These are phyloP conservation scores for Aspergillus pseudoviridinutans DNA, from an alignment of 2,329 filamentous ascomycete genomes.

Conservation along the genomic window DNA sequence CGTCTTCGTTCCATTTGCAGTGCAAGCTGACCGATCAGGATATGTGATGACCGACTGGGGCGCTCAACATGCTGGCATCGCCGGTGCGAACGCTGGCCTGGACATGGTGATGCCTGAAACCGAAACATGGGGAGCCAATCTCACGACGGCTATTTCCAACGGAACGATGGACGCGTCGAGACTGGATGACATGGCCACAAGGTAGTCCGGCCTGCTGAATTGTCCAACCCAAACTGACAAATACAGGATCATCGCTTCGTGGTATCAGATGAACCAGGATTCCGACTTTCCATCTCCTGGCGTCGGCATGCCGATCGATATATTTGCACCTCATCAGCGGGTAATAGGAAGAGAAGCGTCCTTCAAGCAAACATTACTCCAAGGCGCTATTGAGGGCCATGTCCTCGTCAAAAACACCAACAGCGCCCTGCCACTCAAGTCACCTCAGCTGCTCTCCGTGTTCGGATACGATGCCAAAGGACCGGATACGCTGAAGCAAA, in stretches of 20 bases:
- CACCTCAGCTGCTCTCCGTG: conserved; percentile 19
- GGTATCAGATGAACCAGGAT: conserved; percentile 36
- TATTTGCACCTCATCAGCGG: conserved; percentile 11
- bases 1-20: background rate
- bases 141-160: conserved; percentile 57
- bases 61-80: conserved; percentile 59
- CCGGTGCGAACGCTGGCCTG: conserved; percentile 20
- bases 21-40: conserved; percentile 44
- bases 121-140: conserved; percentile 24
- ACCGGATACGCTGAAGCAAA: conserved; percentile 1
- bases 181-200: conserved; percentile 58
- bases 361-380: conserved; percentile 34
- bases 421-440: conserved; percentile 45
- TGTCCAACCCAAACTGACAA: background rate
- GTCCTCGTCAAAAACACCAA: conserved; percentile 53
- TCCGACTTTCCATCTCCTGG: conserved; percentile 16
- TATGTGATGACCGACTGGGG: conserved; percentile 77
- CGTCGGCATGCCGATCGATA: conserved; percentile 19
- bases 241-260: conserved; percentile 41
- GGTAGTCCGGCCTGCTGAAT: conserved; percentile 11
- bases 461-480: conserved; percentile 24
- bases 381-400: conserved; percentile 55
- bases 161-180: conserved; percentile 53
- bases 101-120: conserved; percentile 23
- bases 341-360: conserved; percentile 47